Evolutionary conservation across 768 basidiomycete genomes (phyloP).

Genomic region (Leccinum pellstonianum): DNA sequence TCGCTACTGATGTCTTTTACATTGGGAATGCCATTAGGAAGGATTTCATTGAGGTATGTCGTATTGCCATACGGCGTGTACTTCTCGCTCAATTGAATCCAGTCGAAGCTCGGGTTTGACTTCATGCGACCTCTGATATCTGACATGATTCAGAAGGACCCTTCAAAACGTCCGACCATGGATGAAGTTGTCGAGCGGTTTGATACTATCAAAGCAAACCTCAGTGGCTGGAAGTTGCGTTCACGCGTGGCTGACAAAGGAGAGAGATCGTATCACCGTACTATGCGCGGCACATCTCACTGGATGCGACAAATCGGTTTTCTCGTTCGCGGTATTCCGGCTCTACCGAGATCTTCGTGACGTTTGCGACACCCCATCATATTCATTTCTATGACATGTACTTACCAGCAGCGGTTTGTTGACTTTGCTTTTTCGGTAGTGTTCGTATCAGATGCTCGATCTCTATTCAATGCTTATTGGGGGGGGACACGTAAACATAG

Average conservation of each 20-base stretch:
- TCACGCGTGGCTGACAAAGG: slow-evolving; percentile 19
- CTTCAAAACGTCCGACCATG: slow-evolving; percentile 36
- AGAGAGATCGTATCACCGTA: neutral
- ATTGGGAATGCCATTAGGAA: neutral
- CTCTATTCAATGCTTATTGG: too few relatives aligned
- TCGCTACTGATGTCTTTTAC: neutral
- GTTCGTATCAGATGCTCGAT: too few relatives aligned
- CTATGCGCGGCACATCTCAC: slow-evolving; percentile 13
- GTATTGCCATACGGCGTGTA: too few relatives aligned
- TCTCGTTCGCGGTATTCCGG: slow-evolving; percentile 16
- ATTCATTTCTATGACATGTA: too few relatives aligned
- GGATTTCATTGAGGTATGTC: too few relatives aligned
- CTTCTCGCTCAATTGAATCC: too few relatives aligned
- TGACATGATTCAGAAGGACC: slow-evolving; percentile 35
- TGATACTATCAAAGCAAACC: neutral
- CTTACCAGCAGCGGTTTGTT: too few relatives aligned
- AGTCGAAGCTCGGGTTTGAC: too few relatives aligned
- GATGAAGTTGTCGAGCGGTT: slow-evolving; percentile 25
- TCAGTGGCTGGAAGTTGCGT: slow-evolving; percentile 28
- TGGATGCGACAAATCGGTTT: slow-evolving; percentile 26
- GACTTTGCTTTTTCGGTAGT: too few relatives aligned
- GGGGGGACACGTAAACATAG: too few relatives aligned
- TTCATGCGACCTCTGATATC: slow-evolving; percentile 21
- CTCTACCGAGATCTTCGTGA: slow-evolving; percentile 16
- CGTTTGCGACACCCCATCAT: too few relatives aligned